Evolutionary conservation across 2,329 filamentous ascomycete species (phyloP), one percentile per base, ranked within the genome.

Genomic region (Zasmidium angulare): DNA sequence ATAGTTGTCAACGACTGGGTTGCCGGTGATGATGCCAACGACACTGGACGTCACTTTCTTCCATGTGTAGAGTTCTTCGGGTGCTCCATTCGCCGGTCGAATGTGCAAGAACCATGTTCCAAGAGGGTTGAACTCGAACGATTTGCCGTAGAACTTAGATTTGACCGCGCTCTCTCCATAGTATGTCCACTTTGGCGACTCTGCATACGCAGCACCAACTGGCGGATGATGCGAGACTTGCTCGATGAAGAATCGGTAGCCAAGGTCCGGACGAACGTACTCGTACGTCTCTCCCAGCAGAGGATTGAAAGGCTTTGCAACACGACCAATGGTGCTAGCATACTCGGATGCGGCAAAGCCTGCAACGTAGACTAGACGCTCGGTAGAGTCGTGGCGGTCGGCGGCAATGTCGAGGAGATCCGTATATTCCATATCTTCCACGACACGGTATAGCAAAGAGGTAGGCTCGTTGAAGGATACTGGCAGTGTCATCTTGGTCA

Each of bases 381-480:
- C 95, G 46, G 93, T 89, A 0, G 93, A 93, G 73, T 98, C 93
- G 0, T 84, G 75, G 24, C 93, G 87, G 67, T 95, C 91, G 1
- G 91, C 91, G 26, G 95, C 95, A 63, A 88, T 86, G 70, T 99
- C 92, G 29, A 99, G 82, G 6, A 99, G 85, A 68, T 98, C 91
- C 0, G 90, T 90, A 72, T 99, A 99, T 76, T 99, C 95, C 90
- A 99, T 93, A 71, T 99, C 95, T 77, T 99, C 95, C 3, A 91
- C 91, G 47, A 96, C 93, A 72, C 95, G 90, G 75, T 98, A 95
- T 9, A 99, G 83, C 12, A 99, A 81, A 4, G 95, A 98, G 0
- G 95, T 99, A 0, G 95, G 95, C 76, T 99, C 95, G 77, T 99
- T 99, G 81, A 99, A 98, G 0, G 95, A 96, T 1, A 99, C 95